A percentile compares a stretch with the other conserved stretches of the same genome.
phyloP scores from a whole-genome alignment of 1,284 basidiomycete species.

The Melampsora larici-populina region DNA sequence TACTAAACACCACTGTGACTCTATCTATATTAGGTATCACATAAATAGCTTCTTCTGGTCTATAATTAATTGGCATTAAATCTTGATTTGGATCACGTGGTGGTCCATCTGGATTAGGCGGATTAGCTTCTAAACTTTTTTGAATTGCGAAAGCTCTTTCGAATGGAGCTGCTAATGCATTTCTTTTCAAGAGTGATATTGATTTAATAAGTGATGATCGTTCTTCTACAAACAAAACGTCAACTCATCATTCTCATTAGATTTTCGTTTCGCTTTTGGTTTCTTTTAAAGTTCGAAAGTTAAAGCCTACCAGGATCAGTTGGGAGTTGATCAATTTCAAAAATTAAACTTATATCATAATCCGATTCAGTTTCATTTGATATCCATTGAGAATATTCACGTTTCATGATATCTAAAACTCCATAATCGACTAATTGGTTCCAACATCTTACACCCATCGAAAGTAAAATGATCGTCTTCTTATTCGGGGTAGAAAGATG shows the following conservation, averaged over 20 bases:
- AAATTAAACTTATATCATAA: slow-evolving; percentile 80
- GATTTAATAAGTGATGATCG: slow-evolving; percentile 75
- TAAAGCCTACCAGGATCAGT: slow-evolving; percentile 67
- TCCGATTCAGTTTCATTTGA: slow-evolving; percentile 65
- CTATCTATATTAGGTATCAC: slow-evolving; percentile 88
- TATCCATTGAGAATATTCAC: slow-evolving; percentile 75
- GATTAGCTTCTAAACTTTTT: slow-evolving; percentile 69
- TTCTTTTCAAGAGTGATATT: slow-evolving; percentile 83
- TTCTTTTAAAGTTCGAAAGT: not conserved
- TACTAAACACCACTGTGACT: slow-evolving; percentile 96
- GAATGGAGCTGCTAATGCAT: slow-evolving; percentile 91
- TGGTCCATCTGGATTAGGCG: slow-evolving; percentile 59
- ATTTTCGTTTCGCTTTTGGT: not conserved
- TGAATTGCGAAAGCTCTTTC: slow-evolving; percentile 84
- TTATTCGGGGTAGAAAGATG: slow-evolving; percentile 81
- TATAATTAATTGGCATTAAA: slow-evolving; percentile 85
- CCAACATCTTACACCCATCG: slow-evolving; percentile 96
- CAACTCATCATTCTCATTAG: not conserved
- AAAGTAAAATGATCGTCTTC: slow-evolving; percentile 69
- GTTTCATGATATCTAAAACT: slow-evolving; percentile 71
- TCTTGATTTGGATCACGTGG: slow-evolving; percentile 63
- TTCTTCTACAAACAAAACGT: slow-evolving; percentile 61
- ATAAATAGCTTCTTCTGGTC: slow-evolving; percentile 92
- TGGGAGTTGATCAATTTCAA: slow-evolving; percentile 83
- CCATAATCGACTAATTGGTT: slow-evolving; percentile 84